Evolutionary conservation across 1,284 basidiomycete genomes (phyloP), one percentile per base, ranked within the genome.

Genomic region (Cryptococcus hybrid): DNA sequence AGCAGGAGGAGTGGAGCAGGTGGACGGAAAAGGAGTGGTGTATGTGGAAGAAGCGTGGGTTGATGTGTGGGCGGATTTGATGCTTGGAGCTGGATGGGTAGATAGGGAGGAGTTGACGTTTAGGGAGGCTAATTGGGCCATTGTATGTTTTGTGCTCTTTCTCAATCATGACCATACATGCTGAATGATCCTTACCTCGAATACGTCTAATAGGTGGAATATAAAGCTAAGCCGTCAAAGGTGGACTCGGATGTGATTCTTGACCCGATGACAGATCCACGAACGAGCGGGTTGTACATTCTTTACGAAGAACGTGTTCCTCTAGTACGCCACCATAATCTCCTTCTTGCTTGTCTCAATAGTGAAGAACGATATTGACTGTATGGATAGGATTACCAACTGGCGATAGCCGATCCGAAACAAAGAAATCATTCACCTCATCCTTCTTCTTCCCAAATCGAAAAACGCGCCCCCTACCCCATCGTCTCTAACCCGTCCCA

Each of bases 271-370:
- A 62, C 58, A 5, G 86, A 87, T 64, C 85, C 84, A 0, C 81
- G 85, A 13, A 83, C 80, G 0, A 76, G 82, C 9, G 78, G 83
- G 0, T 83, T 85, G 0, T 82, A 89, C 47, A 83, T 92, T 54
- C 80, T 94, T 5, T 92, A 90, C 65, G 90, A 94, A 76, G 91
- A 93, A 69, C 89, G 89, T 57, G 88, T 94, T 3, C 91, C 90
- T 5, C 18, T 18, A 18, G 18, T 18, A 18, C 18, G 18, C 18
- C 18, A 18, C 18, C 18, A 18, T 18, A 18, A 18, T 18, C 18
- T 5, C 18, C 18, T 18, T 18, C 18, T 18, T 18, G 1, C 18
- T 18, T 18, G 18, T 44, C 18, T n/a, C 5, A 40, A 6, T 35
- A n/a, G 18, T 43, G 38, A 38, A 51, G 8, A 40, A 11, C 39